These are phyloP conservation scores for Hyphopichia homilentoma DNA, from an alignment of 805 yeast genomes.

Conservation along the genomic window DNA sequence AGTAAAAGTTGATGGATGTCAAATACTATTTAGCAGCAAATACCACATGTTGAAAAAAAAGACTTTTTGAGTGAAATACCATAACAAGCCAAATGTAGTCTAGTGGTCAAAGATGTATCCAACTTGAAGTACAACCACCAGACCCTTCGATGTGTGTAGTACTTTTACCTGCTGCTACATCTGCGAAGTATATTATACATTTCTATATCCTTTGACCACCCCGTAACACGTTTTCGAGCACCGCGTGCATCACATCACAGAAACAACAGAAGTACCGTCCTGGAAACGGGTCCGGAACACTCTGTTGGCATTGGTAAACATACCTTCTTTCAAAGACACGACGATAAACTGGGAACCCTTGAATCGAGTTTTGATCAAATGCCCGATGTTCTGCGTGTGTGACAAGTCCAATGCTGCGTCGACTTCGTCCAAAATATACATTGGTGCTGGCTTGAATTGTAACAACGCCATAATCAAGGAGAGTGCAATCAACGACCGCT, in stretches of 20 bases:
- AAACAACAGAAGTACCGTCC: conserved; percentile 93
- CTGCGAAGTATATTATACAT: too few relatives aligned
- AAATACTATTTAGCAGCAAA: too few relatives aligned
- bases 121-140: too few relatives aligned
- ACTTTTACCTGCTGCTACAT: too few relatives aligned
- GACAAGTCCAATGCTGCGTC: conserved; percentile 97
- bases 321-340: conserved; percentile 94
- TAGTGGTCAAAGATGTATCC: too few relatives aligned
- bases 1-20: too few relatives aligned
- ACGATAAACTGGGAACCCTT: conserved; percentile 95
- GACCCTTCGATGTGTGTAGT: too few relatives aligned
- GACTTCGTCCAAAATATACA: conserved; percentile 96
- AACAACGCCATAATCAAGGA: conserved; percentile 88
- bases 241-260: conserved; percentile 55
- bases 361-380: conserved; percentile 89
- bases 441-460: conserved; percentile 96
- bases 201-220: too few relatives aligned
- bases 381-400: conserved; percentile 97
- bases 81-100: too few relatives aligned
- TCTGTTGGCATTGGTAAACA: conserved; percentile 96
- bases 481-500: conserved; percentile 87
- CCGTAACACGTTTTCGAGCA: too few relatives aligned
- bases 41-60: too few relatives aligned
- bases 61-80: too few relatives aligned
- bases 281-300: conserved; percentile 92